phyloP scores from a whole-genome alignment of 768 basidiomycete species.

The Artomyces pyxidatus region DNA sequence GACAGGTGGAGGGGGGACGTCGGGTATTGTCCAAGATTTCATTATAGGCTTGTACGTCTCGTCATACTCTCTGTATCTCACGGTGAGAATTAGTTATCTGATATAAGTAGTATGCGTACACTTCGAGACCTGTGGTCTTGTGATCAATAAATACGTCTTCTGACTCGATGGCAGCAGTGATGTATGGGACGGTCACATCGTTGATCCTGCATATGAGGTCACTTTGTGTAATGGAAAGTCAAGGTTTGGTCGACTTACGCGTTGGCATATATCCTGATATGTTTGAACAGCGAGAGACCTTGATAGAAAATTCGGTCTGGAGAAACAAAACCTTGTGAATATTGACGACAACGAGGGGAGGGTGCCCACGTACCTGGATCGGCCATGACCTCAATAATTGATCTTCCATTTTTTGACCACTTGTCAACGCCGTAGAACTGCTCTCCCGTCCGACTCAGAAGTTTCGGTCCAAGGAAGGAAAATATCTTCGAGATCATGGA shows the following conservation, averaged over 20 bases:
- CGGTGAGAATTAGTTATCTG: neutral
- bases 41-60: constrained; percentile 14
- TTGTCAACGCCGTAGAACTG: constrained; percentile 50
- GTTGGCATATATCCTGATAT: constrained; percentile 76
- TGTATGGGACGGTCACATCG: constrained; percentile 76
- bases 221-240: neutral
- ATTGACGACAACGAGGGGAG: neutral
- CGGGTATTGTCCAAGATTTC: constrained; percentile 8
- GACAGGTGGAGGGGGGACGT: constrained; percentile 5
- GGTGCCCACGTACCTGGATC: constrained; percentile 49
- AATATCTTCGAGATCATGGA: constrained; percentile 48
- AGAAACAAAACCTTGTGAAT: neutral
- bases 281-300: constrained; percentile 56
- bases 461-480: constrained; percentile 51
- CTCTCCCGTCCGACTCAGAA: constrained; percentile 74
- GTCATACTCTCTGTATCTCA: constrained; percentile 2
- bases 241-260: constrained; percentile 41
- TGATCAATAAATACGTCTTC: constrained; percentile 58
- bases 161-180: constrained; percentile 65
- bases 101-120: constrained; percentile 35
- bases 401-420: constrained; percentile 59
- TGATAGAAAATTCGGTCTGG: constrained; percentile 71
- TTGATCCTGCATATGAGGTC: constrained; percentile 37
- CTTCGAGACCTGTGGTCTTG: constrained; percentile 46
- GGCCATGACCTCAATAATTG: constrained; percentile 69